Evolutionary conservation across 371 early-diverging fungal genomes (phyloP), one percentile per base, ranked within the genome.

Genomic region (Mucor ambiguus): DNA sequence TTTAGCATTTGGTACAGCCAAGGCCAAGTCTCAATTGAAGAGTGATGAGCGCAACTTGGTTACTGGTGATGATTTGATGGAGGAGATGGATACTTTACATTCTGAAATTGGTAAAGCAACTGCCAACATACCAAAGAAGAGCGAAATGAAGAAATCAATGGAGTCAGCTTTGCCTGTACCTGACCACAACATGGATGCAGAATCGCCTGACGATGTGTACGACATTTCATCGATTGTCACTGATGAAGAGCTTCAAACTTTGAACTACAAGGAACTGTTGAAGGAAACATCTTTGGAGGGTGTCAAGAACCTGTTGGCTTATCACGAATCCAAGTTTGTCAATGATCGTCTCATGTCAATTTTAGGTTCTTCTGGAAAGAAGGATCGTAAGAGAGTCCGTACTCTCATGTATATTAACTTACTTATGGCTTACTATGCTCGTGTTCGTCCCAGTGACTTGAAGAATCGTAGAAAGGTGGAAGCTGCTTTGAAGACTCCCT

Each of bases 1-100:
- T 69, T 85, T 93, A 75, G 87, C 93, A n/a, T 96, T 96, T 69
- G 96, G 96, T 73, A 94, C 92, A 60, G 91, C 92, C 83, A 95
- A 94, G 83, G 83, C 86, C 56, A 89, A 90, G 70, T 85, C 93
- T 65, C 85, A 88, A 64, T 86, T 96, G 67, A 85, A 85, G 29
- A 92, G 92, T 14, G 80, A 83, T 61, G 96, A 93, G 72, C 88
- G 92, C 67, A 96, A 96, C 74, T 84, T 87, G 64, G 92, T 96
- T 62, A 85, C 62, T 4, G 79, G 67, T 41, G 71, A 82, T 41
- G 77, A 85, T 10, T 63, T 96, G 67, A 76, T 79, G 60, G 84
- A 77, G 26, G 89, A 84, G 0, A 87, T 87, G 67, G 78, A 81
- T 41, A 79, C 72, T 32, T 82, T 92, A 56, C 85, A 82, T 37